Evolutionary conservation across 176 grass and related monocot genomes (phyloP).

Genomic region (Avena insularis): DNA sequence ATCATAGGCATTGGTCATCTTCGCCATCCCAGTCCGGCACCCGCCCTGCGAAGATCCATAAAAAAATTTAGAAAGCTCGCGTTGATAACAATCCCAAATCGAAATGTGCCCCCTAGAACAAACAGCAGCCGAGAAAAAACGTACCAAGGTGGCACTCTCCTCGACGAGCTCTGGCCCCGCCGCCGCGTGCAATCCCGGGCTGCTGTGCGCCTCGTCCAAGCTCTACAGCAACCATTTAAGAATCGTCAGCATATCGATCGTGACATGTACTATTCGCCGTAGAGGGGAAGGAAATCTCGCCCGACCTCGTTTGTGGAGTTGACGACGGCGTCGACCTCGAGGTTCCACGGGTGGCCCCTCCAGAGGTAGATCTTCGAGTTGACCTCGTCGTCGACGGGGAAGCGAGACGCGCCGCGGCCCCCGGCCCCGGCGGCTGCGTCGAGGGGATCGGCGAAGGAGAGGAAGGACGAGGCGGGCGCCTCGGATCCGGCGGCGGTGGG

Average conservation of each 20-base stretch:
- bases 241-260: conserved; percentile 23
- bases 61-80: not conserved
- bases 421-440: conserved; percentile 48
- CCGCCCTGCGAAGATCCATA: conserved; percentile 65
- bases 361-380: conserved; percentile 94
- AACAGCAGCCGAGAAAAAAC: not conserved
- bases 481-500: conserved; percentile 28
- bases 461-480: conserved; percentile 29
- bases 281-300: not conserved
- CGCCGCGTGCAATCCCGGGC: conserved; percentile 80
- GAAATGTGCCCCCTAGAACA: not conserved
- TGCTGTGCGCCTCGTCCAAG: conserved; percentile 95
- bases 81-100: not conserved
- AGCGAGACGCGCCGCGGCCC: conserved; percentile 55
- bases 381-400: conserved; percentile 81
- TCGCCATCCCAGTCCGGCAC: conserved; percentile 86
- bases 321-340: conserved; percentile 98
- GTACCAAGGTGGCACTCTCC: conserved; percentile 91
- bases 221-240: conserved; percentile 50
- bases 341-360: conserved; percentile 85
- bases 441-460: conserved; percentile 76
- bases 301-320: conserved; percentile 95
- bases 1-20: conserved; percentile 50
- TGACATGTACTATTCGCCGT: not conserved
- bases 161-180: conserved; percentile 80